A percentile compares a stretch with the other conserved stretches of the same genome.
Conservation (phyloP, 225 moss, liverwort and hornwort genomes). For the Neckera pumila region DNA sequence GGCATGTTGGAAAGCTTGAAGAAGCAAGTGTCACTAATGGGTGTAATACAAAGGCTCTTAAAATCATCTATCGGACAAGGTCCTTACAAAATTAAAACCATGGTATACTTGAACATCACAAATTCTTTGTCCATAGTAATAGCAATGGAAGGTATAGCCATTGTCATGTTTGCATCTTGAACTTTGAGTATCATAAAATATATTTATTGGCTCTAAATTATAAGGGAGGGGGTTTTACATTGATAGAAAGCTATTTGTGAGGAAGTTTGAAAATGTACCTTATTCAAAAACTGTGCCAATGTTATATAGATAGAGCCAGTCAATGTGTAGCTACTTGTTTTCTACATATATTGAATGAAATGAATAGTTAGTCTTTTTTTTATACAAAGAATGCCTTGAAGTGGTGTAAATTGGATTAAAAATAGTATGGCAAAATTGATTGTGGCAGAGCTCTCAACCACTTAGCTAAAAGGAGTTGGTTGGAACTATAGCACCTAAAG, state of each 20-base stretch:
- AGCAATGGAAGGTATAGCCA: too few relatives aligned
- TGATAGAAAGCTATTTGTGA: neutral
- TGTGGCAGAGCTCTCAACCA: neutral
- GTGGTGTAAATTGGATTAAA: neutral
- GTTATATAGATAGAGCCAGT: neutral
- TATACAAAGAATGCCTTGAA: neutral
- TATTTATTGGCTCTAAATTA: neutral
- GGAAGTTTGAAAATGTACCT: neutral
- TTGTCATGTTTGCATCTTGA: neutral
- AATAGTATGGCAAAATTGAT: neutral
- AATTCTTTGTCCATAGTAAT: neutral
- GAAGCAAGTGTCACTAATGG: neutral
- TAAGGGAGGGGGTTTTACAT: neutral
- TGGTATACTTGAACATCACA: neutral
- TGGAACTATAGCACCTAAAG: fast-evolving
- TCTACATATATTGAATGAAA: neutral
- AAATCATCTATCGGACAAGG: too few relatives aligned
- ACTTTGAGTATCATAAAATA: neutral
- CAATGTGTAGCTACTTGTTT: neutral
- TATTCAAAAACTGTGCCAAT: neutral
- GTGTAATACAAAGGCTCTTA: neutral
- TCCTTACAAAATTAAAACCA: too few relatives aligned
- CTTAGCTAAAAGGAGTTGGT: neutral
- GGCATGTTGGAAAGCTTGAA: neutral
- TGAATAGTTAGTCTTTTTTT: neutral